Evolutionary conservation across 2,329 filamentous ascomycete species (phyloP).

Genomic region (Venturia carpophila): DNA sequence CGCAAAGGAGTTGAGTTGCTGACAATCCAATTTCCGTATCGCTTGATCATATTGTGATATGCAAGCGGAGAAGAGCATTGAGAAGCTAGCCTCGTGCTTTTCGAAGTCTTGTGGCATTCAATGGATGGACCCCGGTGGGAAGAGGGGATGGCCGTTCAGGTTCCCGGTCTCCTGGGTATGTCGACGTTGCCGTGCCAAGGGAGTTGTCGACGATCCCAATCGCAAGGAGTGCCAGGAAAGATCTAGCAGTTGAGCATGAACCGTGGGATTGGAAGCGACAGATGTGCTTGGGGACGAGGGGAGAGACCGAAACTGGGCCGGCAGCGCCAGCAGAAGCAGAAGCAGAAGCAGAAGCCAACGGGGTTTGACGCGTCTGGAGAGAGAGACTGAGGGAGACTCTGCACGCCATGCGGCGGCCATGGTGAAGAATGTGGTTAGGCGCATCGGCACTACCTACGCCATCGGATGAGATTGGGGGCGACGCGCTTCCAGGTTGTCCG

Average conservation of each 20-base stretch:
- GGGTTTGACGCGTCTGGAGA: not conserved
- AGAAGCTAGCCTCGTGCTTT: too few relatives aligned
- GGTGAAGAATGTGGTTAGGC: not conserved
- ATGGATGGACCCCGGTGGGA: not conserved
- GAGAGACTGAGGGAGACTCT: not conserved
- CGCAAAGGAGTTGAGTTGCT: too few relatives aligned
- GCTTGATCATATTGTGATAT: too few relatives aligned
- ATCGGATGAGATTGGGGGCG: not conserved
- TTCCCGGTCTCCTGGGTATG: not conserved
- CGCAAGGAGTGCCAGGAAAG: slow-evolving; percentile 2
- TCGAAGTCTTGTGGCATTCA: not conserved
- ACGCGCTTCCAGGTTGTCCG: not conserved
- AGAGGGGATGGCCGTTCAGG: not conserved
- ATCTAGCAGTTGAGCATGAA: not conserved
- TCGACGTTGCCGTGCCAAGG: not conserved
- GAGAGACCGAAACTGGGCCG: not conserved
- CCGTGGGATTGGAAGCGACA: not conserved
- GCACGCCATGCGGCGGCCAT: not conserved
- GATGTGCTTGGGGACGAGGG: not conserved
- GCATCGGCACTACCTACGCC: not conserved
- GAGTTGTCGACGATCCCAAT: not conserved
- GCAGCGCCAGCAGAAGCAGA: not conserved
- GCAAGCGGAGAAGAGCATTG: too few relatives aligned
- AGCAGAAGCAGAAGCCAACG: too few relatives aligned
- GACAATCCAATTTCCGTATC: too few relatives aligned